Percentiles rank a stretch among this genome's conserved stretches.
Evolutionary conservation across 495 filamentous ascomycete species (phyloP).

Genomic region (Penicillium chermesinum): DNA sequence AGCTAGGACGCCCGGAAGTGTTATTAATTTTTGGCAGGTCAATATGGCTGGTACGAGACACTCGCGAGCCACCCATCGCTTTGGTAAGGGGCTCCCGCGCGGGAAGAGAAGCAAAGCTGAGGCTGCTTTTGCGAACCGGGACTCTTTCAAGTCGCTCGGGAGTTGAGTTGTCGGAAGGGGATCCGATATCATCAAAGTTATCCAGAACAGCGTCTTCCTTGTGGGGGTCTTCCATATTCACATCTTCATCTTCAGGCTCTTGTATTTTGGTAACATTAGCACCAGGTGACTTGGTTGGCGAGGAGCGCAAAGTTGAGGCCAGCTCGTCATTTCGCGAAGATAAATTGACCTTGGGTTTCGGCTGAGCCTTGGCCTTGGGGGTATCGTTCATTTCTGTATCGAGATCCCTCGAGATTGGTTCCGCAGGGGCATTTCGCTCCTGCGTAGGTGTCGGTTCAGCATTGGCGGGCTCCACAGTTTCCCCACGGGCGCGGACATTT

Average conservation of each 20-base stretch:
- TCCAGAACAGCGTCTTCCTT: conserved; percentile 50
- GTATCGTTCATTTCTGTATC: conserved; percentile 18
- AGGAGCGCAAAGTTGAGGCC: conserved; percentile 6
- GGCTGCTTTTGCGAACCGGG: conserved; percentile 82
- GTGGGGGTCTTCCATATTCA: conserved; percentile 16
- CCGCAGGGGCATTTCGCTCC: conserved; percentile 6
- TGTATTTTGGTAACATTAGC: conserved; percentile 4
- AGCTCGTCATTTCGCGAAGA: neutral
- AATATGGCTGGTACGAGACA: conserved; percentile 73
- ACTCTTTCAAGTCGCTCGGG: conserved; percentile 44
- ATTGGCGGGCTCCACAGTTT: conserved; percentile 34
- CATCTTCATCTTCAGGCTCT: conserved; percentile 17
- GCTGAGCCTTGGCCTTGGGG: conserved; percentile 7
- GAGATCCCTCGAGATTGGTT: conserved; percentile 8
- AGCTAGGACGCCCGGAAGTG: conserved; percentile 40
- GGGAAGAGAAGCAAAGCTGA: conserved; percentile 87
- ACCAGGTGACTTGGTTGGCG: conserved; percentile 18
- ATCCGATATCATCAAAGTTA: conserved; percentile 51
- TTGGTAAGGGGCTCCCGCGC: conserved; percentile 81
- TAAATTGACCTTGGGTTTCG: conserved; percentile 3
- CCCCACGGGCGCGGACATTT: conserved; percentile 40
- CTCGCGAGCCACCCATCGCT: conserved; percentile 67
- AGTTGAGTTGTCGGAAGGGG: conserved; percentile 58
- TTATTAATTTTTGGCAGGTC: conserved; percentile 54
- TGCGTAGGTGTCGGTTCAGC: conserved; percentile 22